Conservation (phyloP, 78 protist species). For the Creolimax fragrantissima region DNA sequence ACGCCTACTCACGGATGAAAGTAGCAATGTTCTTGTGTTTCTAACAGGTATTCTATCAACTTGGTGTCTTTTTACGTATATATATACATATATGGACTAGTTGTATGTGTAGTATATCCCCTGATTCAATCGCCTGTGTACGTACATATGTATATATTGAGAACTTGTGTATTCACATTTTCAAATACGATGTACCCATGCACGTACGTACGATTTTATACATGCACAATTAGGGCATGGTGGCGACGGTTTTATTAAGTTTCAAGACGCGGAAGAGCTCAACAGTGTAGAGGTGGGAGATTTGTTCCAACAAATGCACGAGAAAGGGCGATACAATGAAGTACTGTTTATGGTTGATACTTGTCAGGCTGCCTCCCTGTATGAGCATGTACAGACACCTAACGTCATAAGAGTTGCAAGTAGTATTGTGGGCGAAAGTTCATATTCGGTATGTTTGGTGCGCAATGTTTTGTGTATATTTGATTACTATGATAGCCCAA, state of each 20-base stretch:
- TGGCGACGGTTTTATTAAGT: slow-evolving; percentile 91
- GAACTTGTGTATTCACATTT: not conserved
- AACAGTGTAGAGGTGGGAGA: slow-evolving; percentile 50
- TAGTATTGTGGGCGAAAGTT: not conserved
- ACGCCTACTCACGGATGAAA: slow-evolving; percentile 61
- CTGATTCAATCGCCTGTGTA: not conserved
- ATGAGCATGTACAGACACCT: not conserved
- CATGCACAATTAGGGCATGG: slow-evolving; percentile 81
- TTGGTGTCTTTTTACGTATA: not conserved
- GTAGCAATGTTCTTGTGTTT: slow-evolving; percentile 72
- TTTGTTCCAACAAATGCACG: slow-evolving; percentile 71
- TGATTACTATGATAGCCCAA: not conserved
- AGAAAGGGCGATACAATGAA: slow-evolving; percentile 58
- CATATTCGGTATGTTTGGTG: slow-evolving; percentile 11
- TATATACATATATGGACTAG: not conserved
- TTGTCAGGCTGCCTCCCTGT: slow-evolving; percentile 74
- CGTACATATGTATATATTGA: too few relatives aligned
- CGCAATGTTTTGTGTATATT: not conserved
- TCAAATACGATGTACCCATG: not conserved
- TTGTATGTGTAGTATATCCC: not conserved
- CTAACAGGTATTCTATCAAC: slow-evolving; percentile 34
- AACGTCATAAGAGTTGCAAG: not conserved
- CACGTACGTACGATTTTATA: not conserved
- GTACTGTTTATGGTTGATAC: slow-evolving; percentile 83
- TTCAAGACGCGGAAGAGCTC: slow-evolving; percentile 89